These are phyloP conservation scores for Clonostachys rhizophaga DNA, from an alignment of 2,329 filamentous ascomycete species.

Conservation along the genomic window DNA sequence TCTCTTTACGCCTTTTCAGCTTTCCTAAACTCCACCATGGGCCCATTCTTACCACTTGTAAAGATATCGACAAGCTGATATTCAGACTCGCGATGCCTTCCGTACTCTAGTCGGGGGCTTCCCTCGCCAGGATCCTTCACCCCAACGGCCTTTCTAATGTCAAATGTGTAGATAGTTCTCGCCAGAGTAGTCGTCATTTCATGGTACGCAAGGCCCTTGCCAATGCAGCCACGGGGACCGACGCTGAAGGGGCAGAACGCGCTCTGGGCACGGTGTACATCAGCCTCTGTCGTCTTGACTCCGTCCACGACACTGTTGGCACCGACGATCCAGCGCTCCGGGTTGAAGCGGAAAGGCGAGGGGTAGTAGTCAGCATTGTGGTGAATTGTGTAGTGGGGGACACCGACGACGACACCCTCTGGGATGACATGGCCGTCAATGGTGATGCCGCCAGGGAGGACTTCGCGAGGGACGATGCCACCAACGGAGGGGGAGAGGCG, in stretches of 20 bases:
- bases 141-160: constrained; percentile 46
- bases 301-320: constrained; percentile 28
- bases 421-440: constrained; percentile 51
- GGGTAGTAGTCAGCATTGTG: constrained; percentile 61
- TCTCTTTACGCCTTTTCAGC: constrained; percentile 1
- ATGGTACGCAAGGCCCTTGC: constrained; percentile 63
- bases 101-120: constrained; percentile 39
- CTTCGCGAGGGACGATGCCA: constrained; percentile 55
- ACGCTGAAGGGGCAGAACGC: constrained; percentile 74
- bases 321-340: constrained; percentile 61
- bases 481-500: constrained; percentile 57
- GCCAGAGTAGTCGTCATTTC: constrained; percentile 63
- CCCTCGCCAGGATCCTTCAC: constrained; percentile 50
- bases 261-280: constrained; percentile 50
- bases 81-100: constrained; percentile 51
- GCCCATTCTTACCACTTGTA: constrained; percentile 68
- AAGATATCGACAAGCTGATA: constrained; percentile 71
- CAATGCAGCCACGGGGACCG: constrained; percentile 67
- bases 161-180: constrained; percentile 56
- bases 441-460: constrained; percentile 47
- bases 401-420: constrained; percentile 57
- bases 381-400: constrained; percentile 64
- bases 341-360: constrained; percentile 51
- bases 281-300: constrained; percentile 21
- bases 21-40: constrained; percentile 57